Base-by-base conservation (phyloP, 164 flowering plant species). In the Dillenia suffruticosa region DNA sequence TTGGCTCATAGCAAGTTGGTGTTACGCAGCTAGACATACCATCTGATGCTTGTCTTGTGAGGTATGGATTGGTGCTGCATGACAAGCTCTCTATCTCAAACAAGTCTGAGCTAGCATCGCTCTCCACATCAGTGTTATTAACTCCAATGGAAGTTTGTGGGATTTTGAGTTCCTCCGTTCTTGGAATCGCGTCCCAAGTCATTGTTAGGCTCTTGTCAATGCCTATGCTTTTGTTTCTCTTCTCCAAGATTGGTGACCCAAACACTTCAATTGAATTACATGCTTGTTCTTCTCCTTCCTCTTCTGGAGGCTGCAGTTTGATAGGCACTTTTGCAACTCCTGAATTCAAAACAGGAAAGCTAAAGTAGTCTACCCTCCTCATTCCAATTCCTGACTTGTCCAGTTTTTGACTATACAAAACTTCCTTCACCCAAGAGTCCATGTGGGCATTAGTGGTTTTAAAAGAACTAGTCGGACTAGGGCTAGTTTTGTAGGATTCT, bases 31-130 rank as follows among this genome's bases (percentile, higher is more conserved):
- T 70, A 12, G 81, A 72, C 46, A 61, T 46, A 3, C 68, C 74
- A 32, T 76, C 81, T 0, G 82, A 74, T 46, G 61, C 66, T 59
- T 77, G 85, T 12, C 71, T 70, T 19, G 62, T 66, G 14, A 80
- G 73, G 58, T 70, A 81, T 16, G 81, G 81, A 66, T 76, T 73
- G 46, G 58, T 58, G 43, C 68, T 77, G 14, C 76, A 70, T 2
- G 87, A 68, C 13, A 89, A 56, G 70, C 84, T 82, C 51, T 80
- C 82, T 22, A 92, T 87, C 79, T 92, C 97, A 19, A 92, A 92
- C 57, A 92, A 64, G 56, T 92, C 97, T 13, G 97, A 92, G 63
- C 97, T 92, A 24, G 87, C 77, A 62, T 89, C 94, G 19, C 97
- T 89, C 26, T 64, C 83, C 0, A 67, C 32, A 10, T 81, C 89